Percentiles rank a stretch among this genome's conserved stretches.
Evolutionary conservation across 768 basidiomycete species (phyloP).

Genomic region (Hygrophorus russula): DNA sequence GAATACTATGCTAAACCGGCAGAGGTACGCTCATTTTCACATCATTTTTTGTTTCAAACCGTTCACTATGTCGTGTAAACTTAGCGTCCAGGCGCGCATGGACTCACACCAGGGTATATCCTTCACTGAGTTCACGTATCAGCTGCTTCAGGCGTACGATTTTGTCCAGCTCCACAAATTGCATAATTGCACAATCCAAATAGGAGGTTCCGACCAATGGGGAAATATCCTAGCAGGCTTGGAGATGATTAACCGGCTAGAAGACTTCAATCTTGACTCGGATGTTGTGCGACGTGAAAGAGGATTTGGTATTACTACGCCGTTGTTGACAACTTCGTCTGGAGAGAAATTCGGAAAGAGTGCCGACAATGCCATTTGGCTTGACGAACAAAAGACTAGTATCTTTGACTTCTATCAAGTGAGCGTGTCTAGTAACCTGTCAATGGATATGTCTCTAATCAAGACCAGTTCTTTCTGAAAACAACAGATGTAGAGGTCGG

Average conservation of each 20-base stretch:
- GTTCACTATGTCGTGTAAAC: not conserved
- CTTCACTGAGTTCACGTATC: constrained; percentile 98
- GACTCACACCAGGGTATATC: constrained; percentile 78
- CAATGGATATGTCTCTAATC: not conserved
- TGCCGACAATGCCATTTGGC: constrained; percentile 91
- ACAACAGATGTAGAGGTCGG: constrained; percentile 72
- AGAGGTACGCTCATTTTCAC: constrained; percentile 44
- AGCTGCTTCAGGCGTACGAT: constrained; percentile 94
- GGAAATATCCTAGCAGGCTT: constrained; percentile 94
- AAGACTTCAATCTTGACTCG: constrained; percentile 6
- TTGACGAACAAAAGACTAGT: constrained; percentile 69
- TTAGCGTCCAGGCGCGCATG: constrained; percentile 75
- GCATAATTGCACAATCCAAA: constrained; percentile 68
- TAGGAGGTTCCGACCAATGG: constrained; percentile 98
- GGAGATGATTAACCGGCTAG: constrained; percentile 69
- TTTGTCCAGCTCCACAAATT: constrained; percentile 66
- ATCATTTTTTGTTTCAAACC: not conserved
- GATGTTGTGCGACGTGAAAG: not conserved
- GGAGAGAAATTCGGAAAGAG: constrained; percentile 98
- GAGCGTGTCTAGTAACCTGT: constrained; percentile 7
- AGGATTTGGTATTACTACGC: constrained; percentile 84
- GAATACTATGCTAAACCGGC: constrained; percentile 81
- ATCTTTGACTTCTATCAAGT: constrained; percentile 95
- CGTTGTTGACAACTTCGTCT: constrained; percentile 78
- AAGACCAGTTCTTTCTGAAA: constrained; percentile 75